A percentile compares a stretch with the other conserved stretches of the same genome.
Evolutionary conservation across 139 green algal species (phyloP).

Genomic region (Coelastrella sp.): DNA sequence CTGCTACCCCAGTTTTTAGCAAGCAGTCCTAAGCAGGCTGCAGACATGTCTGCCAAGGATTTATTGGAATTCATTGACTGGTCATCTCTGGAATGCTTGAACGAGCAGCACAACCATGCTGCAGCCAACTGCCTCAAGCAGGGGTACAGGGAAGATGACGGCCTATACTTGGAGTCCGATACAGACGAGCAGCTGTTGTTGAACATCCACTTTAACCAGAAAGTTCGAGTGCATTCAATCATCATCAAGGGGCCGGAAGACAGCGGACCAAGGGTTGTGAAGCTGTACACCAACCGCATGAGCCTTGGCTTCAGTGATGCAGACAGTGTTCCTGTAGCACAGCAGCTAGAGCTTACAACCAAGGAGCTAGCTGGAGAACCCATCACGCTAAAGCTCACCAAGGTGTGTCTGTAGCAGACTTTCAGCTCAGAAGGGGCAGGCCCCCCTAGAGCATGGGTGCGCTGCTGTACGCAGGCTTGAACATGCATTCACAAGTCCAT

Average conservation of each 20-base stretch:
- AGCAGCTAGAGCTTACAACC: slow-evolving; percentile 75
- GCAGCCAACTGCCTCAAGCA: slow-evolving; percentile 42
- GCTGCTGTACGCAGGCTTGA: too few species aligned
- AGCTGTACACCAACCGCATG: slow-evolving; percentile 77
- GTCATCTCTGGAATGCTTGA: slow-evolving; percentile 81
- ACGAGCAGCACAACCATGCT: slow-evolving; percentile 68
- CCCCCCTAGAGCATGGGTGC: not conserved
- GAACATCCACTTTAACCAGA: slow-evolving; percentile 77
- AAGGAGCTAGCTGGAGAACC: slow-evolving; percentile 65
- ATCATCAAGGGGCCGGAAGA: slow-evolving; percentile 71
- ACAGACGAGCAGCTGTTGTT: slow-evolving; percentile 92
- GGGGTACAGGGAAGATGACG: slow-evolving; percentile 74
- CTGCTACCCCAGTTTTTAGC: not conserved
- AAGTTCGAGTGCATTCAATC: slow-evolving; percentile 79
- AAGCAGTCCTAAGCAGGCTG: not conserved
- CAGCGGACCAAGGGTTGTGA: slow-evolving; percentile 72
- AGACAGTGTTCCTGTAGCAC: slow-evolving; percentile 55
- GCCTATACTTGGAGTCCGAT: slow-evolving; percentile 82
- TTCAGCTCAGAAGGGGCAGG: not conserved
- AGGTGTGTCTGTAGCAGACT: slow-evolving; percentile 74
- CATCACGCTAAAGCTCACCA: slow-evolving; percentile 81
- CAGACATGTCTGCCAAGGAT: slow-evolving; percentile 58
- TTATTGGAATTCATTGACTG: slow-evolving; percentile 87
- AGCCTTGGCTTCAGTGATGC: slow-evolving; percentile 64
- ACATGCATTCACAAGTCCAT: too few species aligned